Evolutionary conservation across 129 eudicot genomes (phyloP), one percentile per base, ranked within the genome.

Genomic region (Artemisia annua): DNA sequence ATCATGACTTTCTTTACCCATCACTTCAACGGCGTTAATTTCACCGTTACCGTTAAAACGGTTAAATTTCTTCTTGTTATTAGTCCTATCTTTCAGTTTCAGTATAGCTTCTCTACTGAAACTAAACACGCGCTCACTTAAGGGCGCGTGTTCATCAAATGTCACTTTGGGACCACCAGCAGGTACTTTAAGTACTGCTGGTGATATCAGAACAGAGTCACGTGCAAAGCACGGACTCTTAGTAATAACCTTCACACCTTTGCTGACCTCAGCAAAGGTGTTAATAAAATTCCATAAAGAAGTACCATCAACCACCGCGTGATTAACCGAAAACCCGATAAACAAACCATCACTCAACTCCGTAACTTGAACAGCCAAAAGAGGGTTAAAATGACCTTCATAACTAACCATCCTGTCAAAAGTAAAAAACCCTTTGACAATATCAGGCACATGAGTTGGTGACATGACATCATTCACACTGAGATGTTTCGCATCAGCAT

Each of bases 201-300:
- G 78, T 1, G 96, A 86, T 5, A 88, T 77, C 59, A 91, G 20
- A 4, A 86, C 77, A 3, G 96, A 88, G 0, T 91, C 86, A 0
- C 97, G 88, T 10, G 50, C 24, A 8, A 91, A 91, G 20, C 76
- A 81, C 13, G 96, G 91, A 12, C 51, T 17, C 66, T 46, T 81
- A 14, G 85, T 56, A 13, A 85, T 72, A 67, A 48, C 77, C 56
- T 76, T 79, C 4, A 54, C 78, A 1, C 91, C 97, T 46, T 78
- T 74, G 35, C 87, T 82, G 15, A 88, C 69, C 66, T 86, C 93
- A 0, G 97, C 96, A 15, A 83, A 91, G 0, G 86, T 74, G 35
- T 91, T 91, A 67, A 91, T 86, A 73, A 91, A 91, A 8, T 91
- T 84, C 97, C 97, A 91, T 10, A 88, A 62, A 0, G 96, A 88